Percentiles rank a stretch among this genome's conserved stretches.
Evolutionary conservation across 2,329 filamentous ascomycete species (phyloP).

Genomic region (Didymosphaeria variabile): DNA sequence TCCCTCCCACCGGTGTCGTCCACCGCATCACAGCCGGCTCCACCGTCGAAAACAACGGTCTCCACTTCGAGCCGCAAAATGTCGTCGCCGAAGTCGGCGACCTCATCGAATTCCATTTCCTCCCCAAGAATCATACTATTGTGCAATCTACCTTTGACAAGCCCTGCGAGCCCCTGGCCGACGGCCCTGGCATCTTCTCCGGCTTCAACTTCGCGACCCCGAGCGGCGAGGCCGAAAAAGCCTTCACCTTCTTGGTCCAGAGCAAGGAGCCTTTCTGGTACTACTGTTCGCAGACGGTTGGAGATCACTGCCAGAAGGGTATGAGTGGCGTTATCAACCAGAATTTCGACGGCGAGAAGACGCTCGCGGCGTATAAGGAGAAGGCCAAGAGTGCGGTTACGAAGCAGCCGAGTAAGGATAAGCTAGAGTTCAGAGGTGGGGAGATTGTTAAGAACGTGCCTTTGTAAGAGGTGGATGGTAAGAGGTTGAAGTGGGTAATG

Average conservation of each 20-base stretch:
- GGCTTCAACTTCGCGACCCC: conserved; percentile 68
- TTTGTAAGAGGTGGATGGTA: conserved; percentile 25
- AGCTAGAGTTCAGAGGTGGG: conserved; percentile 30
- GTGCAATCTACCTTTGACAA: conserved; percentile 77
- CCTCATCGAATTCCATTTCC: conserved; percentile 60
- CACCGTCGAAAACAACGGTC: conserved; percentile 35
- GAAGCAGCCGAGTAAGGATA: conserved; percentile 31
- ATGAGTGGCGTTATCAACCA: conserved; percentile 78
- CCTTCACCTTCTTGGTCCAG: conserved; percentile 74
- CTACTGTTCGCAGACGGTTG: conserved; percentile 73
- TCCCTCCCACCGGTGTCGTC: conserved; percentile 34
- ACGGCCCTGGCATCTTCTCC: conserved; percentile 63
- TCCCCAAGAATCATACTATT: conserved; percentile 74
- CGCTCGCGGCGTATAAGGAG: conserved; percentile 40
- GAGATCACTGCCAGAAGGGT: conserved; percentile 72
- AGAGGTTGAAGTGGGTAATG: no score
- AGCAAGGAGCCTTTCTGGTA: conserved; percentile 78
- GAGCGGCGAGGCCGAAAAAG: conserved; percentile 41
- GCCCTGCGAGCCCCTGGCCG: conserved; percentile 70
- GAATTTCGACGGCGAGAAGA: conserved; percentile 38
- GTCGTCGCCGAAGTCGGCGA: conserved; percentile 42
- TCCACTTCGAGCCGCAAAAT: conserved; percentile 46
- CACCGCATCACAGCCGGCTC: conserved; percentile 41
- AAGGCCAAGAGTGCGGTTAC: conserved; percentile 32
- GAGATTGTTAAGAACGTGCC: conserved; percentile 34